phyloP scores from a whole-genome alignment of 2,329 filamentous ascomycete species.

The Pezizomycotina sp. region DNA sequence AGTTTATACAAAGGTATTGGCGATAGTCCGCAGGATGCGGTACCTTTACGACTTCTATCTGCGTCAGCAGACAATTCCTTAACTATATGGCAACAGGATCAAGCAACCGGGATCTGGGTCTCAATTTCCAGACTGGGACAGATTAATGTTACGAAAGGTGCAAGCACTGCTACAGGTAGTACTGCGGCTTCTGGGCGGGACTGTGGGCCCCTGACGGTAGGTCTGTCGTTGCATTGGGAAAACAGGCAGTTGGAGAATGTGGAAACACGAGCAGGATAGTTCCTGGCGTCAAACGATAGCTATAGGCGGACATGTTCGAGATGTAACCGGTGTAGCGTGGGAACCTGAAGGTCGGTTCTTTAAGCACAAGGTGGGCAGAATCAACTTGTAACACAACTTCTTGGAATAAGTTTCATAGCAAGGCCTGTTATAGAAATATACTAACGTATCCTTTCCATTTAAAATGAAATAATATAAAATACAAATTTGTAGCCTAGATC shows the following conservation, averaged over 20 bases:
- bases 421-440: too few relatives aligned
- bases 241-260: constrained; percentile 84
- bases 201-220: constrained; percentile 70
- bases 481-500: constrained; percentile 39
- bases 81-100: constrained; percentile 78
- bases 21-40: constrained; percentile 35
- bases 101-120: constrained; percentile 75
- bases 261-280: constrained; percentile 45
- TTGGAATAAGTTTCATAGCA: too few relatives aligned
- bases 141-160: constrained; percentile 86
- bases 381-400: too few relatives aligned
- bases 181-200: constrained; percentile 89
- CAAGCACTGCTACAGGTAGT: constrained; percentile 88
- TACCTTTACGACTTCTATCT: constrained; percentile 57
- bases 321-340: constrained; percentile 74
- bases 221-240: constrained; percentile 69
- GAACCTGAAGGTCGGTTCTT: constrained; percentile 60
- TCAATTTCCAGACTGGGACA: constrained; percentile 74
- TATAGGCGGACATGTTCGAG: constrained; percentile 65
- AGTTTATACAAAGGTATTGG: constrained; percentile 85
- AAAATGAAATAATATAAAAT: neutral
- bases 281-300: constrained; percentile 63
- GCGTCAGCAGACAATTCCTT: constrained; percentile 91
- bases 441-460: too few relatives aligned
- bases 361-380: constrained; percentile 57